Conservation (phyloP, 495 filamentous ascomycete species). For the Lophium mytilinum region DNA sequence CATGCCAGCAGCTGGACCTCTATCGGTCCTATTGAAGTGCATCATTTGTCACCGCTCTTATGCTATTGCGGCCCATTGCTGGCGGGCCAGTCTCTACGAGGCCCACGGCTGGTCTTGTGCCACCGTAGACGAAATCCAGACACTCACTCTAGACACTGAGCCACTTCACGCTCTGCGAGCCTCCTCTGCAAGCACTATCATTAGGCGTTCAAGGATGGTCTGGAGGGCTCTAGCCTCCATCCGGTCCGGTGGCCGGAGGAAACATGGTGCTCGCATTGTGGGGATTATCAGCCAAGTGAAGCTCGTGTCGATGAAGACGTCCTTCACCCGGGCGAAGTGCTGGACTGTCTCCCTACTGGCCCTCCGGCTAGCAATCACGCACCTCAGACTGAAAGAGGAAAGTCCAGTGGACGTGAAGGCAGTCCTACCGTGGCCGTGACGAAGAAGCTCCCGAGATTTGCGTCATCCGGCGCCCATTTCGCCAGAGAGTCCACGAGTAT, state of each 20-base stretch:
- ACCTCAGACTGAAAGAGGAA: too few relatives aligned
- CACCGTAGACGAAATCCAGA: not conserved
- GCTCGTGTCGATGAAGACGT: too few relatives aligned
- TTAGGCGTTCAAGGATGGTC: not conserved
- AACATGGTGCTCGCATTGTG: not conserved
- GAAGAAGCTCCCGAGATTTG: too few relatives aligned
- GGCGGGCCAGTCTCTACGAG: not conserved
- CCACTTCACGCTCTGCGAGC: not conserved
- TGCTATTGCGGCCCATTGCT: not conserved
- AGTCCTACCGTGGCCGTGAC: too few relatives aligned
- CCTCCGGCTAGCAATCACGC: too few relatives aligned
- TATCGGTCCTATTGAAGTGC: not conserved
- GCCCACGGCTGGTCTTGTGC: not conserved
- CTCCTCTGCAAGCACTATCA: not conserved
- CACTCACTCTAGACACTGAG: not conserved
- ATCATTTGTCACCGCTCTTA: not conserved
- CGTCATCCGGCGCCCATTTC: too few relatives aligned
- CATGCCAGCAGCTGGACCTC: not conserved
- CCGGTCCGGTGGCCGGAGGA: not conserved
- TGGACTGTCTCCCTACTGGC: too few relatives aligned
- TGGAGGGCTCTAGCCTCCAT: not conserved
- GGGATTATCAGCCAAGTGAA: too few relatives aligned
- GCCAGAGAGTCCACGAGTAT: too few relatives aligned
- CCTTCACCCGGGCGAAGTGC: too few relatives aligned
- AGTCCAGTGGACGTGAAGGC: too few relatives aligned